Conservation (phyloP, 371 early-diverging fungal species). For the Mortierella sp. region DNA sequence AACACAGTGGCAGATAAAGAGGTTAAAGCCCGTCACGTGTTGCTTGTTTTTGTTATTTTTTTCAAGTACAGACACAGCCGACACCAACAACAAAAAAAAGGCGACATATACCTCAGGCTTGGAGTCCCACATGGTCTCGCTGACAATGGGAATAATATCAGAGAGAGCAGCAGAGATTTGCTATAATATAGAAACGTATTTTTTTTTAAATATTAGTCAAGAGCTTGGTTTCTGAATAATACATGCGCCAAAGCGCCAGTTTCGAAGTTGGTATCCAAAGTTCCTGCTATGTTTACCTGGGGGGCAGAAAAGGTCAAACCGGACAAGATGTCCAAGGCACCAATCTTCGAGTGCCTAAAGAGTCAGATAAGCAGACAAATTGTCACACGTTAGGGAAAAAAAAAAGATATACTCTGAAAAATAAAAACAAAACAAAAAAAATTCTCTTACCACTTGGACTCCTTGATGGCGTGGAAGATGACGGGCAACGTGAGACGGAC, state of each 20-base stretch:
- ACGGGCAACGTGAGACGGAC: conserved; percentile 61
- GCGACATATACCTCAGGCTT: conserved; percentile 69
- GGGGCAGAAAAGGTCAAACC: conserved; percentile 57
- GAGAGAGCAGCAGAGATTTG: conserved; percentile 74
- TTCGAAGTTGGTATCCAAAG: background rate
- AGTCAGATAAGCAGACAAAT: background rate
- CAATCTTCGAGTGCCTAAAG: conserved; percentile 64
- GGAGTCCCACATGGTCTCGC: conserved; percentile 85
- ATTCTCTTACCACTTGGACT: conserved; percentile 72
- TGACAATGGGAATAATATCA: conserved; percentile 78
- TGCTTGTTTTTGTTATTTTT: too few species aligned
- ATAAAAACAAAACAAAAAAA: background rate
- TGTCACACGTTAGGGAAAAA: background rate
- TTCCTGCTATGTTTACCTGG: conserved; percentile 24
- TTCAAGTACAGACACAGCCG: too few species aligned
- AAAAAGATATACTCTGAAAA: background rate
- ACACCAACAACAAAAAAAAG: background rate
- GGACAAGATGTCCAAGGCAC: conserved; percentile 60
- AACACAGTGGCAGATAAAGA: background rate
- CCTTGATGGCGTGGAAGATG: conserved; percentile 65
- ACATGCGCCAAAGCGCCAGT: background rate
- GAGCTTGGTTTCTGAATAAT: background rate
- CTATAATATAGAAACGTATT: conserved; percentile 4
- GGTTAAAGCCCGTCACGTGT: too few species aligned
- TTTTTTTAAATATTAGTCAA: background rate